Evolutionary conservation across 164 flowering plant species (phyloP).

Genomic region (Santalum album): DNA sequence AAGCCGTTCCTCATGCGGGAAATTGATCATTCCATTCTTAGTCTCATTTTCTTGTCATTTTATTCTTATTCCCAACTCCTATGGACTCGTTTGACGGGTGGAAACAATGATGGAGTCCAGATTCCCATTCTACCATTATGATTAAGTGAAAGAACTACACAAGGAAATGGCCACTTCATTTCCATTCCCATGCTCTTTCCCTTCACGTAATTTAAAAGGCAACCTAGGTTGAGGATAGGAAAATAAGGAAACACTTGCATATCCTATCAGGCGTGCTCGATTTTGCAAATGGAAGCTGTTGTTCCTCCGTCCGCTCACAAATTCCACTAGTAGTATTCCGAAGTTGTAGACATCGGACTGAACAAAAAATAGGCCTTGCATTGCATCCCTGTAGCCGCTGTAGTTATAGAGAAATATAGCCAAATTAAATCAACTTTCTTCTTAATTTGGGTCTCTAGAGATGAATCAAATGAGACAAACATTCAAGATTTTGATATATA

Average conservation of each 20-base stretch:
- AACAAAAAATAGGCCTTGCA: slow-evolving; percentile 46
- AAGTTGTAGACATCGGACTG: slow-evolving; percentile 54
- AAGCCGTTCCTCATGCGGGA: too few relatives aligned
- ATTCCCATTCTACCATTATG: too few relatives aligned
- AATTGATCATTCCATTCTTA: too few relatives aligned
- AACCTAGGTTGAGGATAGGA: too few relatives aligned
- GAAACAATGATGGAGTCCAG: too few relatives aligned
- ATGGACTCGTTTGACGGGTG: too few relatives aligned
- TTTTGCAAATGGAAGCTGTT: slow-evolving; percentile 27
- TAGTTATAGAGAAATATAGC: neutral
- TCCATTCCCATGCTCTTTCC: too few relatives aligned
- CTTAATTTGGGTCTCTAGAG: neutral
- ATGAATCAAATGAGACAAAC: neutral
- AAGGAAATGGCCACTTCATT: too few relatives aligned
- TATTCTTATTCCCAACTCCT: too few relatives aligned
- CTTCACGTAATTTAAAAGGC: too few relatives aligned
- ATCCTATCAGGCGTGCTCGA: slow-evolving; percentile 19
- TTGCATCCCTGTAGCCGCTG: slow-evolving; percentile 56
- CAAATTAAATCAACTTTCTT: neutral
- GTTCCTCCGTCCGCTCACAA: slow-evolving; percentile 38
- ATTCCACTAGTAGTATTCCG: slow-evolving; percentile 43
- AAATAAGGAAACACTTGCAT: slow-evolving; percentile 23
- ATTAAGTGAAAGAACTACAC: too few relatives aligned
- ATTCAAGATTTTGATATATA: slow-evolving; percentile 12
- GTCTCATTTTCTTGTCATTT: too few relatives aligned